Base-by-base conservation (phyloP, 176 grass and related monocot species). In the Phoenix roebelenii region DNA sequence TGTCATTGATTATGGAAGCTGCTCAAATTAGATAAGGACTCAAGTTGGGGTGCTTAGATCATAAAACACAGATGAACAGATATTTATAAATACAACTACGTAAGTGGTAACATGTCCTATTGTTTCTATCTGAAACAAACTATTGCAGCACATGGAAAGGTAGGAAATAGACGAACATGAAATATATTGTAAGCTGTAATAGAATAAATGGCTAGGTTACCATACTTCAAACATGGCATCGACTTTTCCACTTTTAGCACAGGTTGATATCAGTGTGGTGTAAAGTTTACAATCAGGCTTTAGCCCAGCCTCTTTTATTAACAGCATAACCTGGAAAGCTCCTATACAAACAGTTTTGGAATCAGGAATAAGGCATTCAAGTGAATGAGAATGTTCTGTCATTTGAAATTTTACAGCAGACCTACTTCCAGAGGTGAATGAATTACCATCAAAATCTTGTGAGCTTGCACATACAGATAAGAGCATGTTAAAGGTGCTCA, bases 401-500 rank as follows among this genome's bases (percentile, higher is more conserved):
- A 28, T 59, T 70, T 15, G 30, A 51, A 54, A 5, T 32, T 68
- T 22, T 55, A 32, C 18, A 57, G 53, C 16, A 51, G 9, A 79
- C 23, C 15, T 23, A 18, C 70, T 82, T 77, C 59, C 49, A 25
- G 77, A 57, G 61, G 55, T 55, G 50, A 75, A 23, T 23, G 67
- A 19, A 53, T 79, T 71, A 96, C 92, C 92, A 56, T 90, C 72
- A 82, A 82, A 96, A 74, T 90, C 83, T 79, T 90, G 83, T 32
- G 92, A 90, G 75, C 61, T 87, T 49, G 92, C 86, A 65, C 92
- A 96, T 51, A 96, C 92, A 22, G 92, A 96, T 65, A 96, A 80
- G 77, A 96, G 86, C 86, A 85, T 96, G 82, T 96, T 96, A 77
- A 90, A 96, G 44, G 92, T 96, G 76, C 87, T 96, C 84, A 96